Conservation (phyloP, 106 monocot species). For the Apostasia ramifera region DNA sequence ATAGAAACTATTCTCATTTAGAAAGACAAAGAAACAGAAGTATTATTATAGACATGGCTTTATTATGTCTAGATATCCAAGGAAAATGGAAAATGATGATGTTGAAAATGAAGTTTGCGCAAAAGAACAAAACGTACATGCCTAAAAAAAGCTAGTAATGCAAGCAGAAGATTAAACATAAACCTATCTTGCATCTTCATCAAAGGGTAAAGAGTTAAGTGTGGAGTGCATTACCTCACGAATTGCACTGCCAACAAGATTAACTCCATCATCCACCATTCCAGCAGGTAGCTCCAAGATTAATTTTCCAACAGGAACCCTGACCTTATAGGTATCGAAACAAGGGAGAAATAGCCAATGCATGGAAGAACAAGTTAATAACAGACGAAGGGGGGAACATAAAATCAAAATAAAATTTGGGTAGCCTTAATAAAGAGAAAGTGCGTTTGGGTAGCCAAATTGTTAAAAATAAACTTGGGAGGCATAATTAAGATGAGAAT, state of each 20-base stretch:
- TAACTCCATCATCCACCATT: conserved; percentile 79
- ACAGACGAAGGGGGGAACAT: too few species aligned
- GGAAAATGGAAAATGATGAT: not conserved
- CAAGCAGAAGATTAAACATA: too few species aligned
- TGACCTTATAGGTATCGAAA: conserved; percentile 39
- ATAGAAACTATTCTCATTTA: not conserved
- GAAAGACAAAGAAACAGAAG: not conserved
- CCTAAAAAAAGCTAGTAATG: too few species aligned
- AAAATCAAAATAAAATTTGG: too few species aligned
- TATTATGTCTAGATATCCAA: too few species aligned
- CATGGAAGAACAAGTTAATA: too few species aligned
- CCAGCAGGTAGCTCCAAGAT: conserved; percentile 95
- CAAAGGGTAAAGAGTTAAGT: not conserved
- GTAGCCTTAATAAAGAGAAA: too few species aligned
- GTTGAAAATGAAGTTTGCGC: not conserved
- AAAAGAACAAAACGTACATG: not conserved
- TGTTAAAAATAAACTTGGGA: too few species aligned
- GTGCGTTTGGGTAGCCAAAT: too few species aligned
- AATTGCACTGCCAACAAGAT: conserved; percentile 84
- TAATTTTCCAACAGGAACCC: conserved; percentile 88
- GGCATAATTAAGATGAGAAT: too few species aligned
- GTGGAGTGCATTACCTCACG: conserved; percentile 60
- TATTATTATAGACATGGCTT: too few species aligned
- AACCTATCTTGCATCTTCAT: too few species aligned
- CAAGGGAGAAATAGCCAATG: not conserved